phyloP scores from a whole-genome alignment of 495 filamentous ascomycete genomes.

The Friedmanniomyces endolithicus region DNA sequence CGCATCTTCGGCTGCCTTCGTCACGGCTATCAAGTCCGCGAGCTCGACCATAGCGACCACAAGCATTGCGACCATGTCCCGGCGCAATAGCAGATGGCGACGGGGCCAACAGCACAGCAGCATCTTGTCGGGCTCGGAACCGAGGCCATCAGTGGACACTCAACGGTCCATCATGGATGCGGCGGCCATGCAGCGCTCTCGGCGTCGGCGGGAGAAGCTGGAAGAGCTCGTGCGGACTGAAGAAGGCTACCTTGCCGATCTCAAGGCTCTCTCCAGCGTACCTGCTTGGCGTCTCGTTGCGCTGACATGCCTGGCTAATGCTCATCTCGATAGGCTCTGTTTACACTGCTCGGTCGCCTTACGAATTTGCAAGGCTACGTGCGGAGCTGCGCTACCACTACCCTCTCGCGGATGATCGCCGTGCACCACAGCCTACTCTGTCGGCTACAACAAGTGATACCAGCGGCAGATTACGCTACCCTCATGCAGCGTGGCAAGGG shows the following conservation, averaged over 20 bases:
- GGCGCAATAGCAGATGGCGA: slow-evolving; percentile 26
- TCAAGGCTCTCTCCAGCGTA: slow-evolving; percentile 78
- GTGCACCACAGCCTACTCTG: slow-evolving; percentile 58
- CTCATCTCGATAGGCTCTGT: background rate
- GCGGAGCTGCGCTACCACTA: slow-evolving; percentile 1
- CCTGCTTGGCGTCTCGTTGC: slow-evolving; percentile 22
- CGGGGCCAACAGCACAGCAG: slow-evolving; percentile 52
- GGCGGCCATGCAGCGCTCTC: slow-evolving; percentile 53
- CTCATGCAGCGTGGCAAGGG: slow-evolving; percentile 8
- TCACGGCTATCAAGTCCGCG: slow-evolving; percentile 65
- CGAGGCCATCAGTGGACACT: slow-evolving; percentile 57
- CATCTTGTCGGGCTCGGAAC: slow-evolving; percentile 44
- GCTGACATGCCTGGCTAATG: background rate
- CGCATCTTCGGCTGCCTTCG: slow-evolving; percentile 57
- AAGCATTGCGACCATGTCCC: slow-evolving; percentile 50
- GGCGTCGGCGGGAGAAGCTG: slow-evolving; percentile 63
- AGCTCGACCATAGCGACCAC: slow-evolving; percentile 58
- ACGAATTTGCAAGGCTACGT: background rate
- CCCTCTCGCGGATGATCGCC: slow-evolving; percentile 37
- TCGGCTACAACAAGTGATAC: slow-evolving; percentile 50
- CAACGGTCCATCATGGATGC: slow-evolving; percentile 49
- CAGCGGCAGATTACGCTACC: slow-evolving; percentile 49
- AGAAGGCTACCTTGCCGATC: slow-evolving; percentile 74
- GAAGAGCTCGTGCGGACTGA: slow-evolving; percentile 78
- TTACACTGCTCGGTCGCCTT: background rate